Evolutionary conservation across 768 basidiomycete species (phyloP).

Genomic region (Daedaleopsis sinensis): DNA sequence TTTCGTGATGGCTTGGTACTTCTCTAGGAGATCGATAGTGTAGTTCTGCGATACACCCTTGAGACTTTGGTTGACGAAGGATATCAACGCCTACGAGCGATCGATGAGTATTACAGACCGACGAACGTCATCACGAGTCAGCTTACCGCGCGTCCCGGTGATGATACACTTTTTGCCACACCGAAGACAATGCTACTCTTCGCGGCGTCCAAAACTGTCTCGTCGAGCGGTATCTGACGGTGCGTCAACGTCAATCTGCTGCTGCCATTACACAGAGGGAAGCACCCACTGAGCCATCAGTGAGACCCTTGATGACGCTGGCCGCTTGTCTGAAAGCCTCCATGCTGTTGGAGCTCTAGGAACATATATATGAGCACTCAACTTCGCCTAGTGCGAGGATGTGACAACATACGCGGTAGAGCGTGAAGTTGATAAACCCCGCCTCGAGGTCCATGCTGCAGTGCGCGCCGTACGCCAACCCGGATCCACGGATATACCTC

Average conservation of each 20-base stretch:
- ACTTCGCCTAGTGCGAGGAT: background rate
- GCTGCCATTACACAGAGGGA: background rate
- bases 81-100: conserved; percentile 64
- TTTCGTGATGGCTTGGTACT: conserved; percentile 79
- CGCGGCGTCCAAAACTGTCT: conserved; percentile 83
- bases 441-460: conserved; percentile 75
- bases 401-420: conserved; percentile 67
- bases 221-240: conserved; percentile 74
- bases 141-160: conserved; percentile 83
- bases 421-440: conserved; percentile 71
- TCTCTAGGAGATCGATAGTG: conserved; percentile 75
- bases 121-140: conserved; percentile 9
- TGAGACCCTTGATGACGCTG: conserved; percentile 75
- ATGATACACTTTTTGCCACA: conserved; percentile 81
- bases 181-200: conserved; percentile 90
- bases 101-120: background rate
- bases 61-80: conserved; percentile 91
- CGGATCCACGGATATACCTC: conserved; percentile 91
- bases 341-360: conserved; percentile 77
- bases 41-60: conserved; percentile 78
- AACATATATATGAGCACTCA: background rate
- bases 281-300: conserved; percentile 74
- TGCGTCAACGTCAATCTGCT: conserved; percentile 8
- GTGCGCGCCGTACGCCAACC: conserved; percentile 92
- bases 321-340: conserved; percentile 82